Evolutionary conservation across 441 rosid genomes (phyloP), one percentile per base, ranked within the genome.

Genomic region (Erodium trifolium): DNA sequence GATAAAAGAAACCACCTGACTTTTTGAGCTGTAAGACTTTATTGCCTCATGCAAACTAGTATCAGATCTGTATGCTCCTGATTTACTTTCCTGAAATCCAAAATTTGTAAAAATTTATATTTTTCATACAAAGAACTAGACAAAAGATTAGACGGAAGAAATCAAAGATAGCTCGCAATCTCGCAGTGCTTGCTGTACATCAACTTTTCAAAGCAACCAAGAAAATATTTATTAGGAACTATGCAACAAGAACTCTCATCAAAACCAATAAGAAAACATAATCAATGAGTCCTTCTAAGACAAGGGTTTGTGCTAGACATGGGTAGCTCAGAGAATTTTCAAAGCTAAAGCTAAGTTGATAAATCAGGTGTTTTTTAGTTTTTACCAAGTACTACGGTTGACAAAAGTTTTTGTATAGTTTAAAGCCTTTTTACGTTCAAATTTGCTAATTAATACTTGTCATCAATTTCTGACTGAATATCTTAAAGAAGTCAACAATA

Each of bases 1-100:
- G 79, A 91, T 66, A 78, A 90, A 94, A 71, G 95, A 88, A 41
- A 85, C 86, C 55, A 91, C 92, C 82, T 88, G 90, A 72, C 78
- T 78, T 69, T 82, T 83, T 6, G 82, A 80, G 85, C 96, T 89
- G 73, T 80, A 82, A 11, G 80, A 75, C 77, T 75, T 84, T 14
- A 72, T 59, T 71, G 74, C 78, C 76, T 80, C 78, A 35, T 67
- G 72, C 70, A 72, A 66, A 29, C 45, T 59, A 70, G 66, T 41
- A 68, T 65, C 51, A 70, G 72, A 73, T 62, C 51, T 69, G 73
- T 68, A 9, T 2, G 49, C 3, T 29, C 57, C 71, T 10, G 63
- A 17, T 62, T 57, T 53, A 77, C 67, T 70, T 59, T 67, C 79
- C 89, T 87, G 86, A 73, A 78, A 72, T 39, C 37, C 49, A 43